These are phyloP conservation scores for Ophidiomyces ophidiicola DNA, from an alignment of 2,329 filamentous ascomycete species.

Conservation along the genomic window DNA sequence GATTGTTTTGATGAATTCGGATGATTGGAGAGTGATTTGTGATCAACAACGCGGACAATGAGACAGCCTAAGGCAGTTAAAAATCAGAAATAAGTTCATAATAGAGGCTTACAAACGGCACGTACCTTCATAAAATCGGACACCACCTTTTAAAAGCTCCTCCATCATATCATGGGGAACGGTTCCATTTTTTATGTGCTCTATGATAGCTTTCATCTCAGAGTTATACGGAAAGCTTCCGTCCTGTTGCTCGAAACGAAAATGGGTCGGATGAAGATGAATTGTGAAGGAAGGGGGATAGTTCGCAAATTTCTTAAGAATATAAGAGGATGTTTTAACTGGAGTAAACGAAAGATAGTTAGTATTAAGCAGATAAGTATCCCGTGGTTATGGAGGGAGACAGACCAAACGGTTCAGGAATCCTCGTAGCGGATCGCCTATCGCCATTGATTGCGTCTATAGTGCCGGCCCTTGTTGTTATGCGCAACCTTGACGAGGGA, in stretches of 20 bases:
- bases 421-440: constrained; percentile 28
- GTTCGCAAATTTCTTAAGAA: constrained; percentile 66
- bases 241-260: constrained; percentile 86
- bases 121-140: constrained; percentile 76
- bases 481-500: constrained; percentile 22
- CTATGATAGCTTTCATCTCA: constrained; percentile 70
- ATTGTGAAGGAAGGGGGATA: constrained; percentile 71
- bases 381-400: constrained; percentile 1
- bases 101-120: not conserved
- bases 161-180: constrained; percentile 82
- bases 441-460: constrained; percentile 21
- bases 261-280: constrained; percentile 74
- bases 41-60: constrained; percentile 87
- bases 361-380: constrained; percentile 1
- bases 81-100: not conserved
- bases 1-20: constrained; percentile 43
- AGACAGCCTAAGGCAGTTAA: constrained; percentile 49
- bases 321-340: constrained; percentile 65
- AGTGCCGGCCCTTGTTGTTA: constrained; percentile 24
- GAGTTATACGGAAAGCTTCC: constrained; percentile 86
- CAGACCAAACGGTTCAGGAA: constrained; percentile 37
- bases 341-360: constrained; percentile 16
- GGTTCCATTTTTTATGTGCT: constrained; percentile 63
- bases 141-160: constrained; percentile 57
- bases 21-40: constrained; percentile 56